Percentiles rank a stretch among this genome's conserved stretches.
These are phyloP conservation scores for Dissoconium aciculare DNA, from an alignment of 2,329 filamentous ascomycete species.

Conservation along the genomic window DNA sequence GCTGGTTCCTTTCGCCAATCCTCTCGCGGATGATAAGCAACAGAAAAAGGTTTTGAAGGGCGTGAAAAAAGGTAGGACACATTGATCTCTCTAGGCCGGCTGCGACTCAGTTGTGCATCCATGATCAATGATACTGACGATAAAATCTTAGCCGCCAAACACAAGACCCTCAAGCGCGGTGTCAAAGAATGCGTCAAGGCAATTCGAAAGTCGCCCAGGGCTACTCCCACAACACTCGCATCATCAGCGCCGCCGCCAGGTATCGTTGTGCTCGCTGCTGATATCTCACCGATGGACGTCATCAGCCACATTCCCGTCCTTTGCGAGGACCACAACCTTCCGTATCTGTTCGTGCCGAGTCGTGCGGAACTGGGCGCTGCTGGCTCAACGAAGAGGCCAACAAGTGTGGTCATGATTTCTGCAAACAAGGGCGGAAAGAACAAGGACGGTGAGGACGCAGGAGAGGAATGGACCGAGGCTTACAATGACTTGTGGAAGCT, in stretches of 20 bases:
- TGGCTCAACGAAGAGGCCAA: constrained; percentile 88
- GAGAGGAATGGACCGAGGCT: constrained; percentile 44
- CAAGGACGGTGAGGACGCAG: constrained; percentile 28
- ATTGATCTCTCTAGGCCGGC: neutral
- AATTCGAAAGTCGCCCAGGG: constrained; percentile 78
- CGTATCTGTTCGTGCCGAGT: constrained; percentile 87
- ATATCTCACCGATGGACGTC: constrained; percentile 97
- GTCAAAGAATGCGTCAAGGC: constrained; percentile 99
- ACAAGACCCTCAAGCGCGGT: constrained; percentile 89
- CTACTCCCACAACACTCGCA: constrained; percentile 43
- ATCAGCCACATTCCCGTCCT: constrained; percentile 96
- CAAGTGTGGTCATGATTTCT: constrained; percentile 79
- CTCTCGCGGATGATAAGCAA: constrained; percentile 64
- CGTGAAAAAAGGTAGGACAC: constrained; percentile 42
- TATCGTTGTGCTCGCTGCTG: constrained; percentile 83
- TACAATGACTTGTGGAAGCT: constrained; percentile 45
- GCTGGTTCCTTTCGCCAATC: constrained; percentile 70
- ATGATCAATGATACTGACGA: neutral
- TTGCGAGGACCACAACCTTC: constrained; percentile 95
- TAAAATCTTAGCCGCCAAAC: constrained; percentile 61
- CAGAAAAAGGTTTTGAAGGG: constrained; percentile 51
- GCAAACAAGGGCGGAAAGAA: constrained; percentile 35
- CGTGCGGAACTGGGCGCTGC: constrained; percentile 88
- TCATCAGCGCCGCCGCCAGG: constrained; percentile 41
- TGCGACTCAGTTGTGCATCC: no score